Base-by-base conservation (phyloP, 768 basidiomycete genomes). In the Boletus rubescentipes region DNA sequence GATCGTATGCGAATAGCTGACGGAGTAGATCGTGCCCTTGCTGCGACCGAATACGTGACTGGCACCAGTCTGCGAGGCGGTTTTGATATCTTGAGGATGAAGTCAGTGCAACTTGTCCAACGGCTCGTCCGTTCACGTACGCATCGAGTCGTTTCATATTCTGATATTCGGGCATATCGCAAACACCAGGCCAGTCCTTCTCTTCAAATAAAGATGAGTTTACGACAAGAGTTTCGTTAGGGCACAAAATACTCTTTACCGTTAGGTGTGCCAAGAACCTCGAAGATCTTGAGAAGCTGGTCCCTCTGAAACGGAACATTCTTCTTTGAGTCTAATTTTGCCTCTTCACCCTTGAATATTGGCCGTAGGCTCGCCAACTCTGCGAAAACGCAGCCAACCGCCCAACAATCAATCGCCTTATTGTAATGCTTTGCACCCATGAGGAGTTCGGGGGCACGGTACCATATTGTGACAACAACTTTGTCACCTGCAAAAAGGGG, bases 401-500 rank as follows among this genome's bases (percentile, higher is more conserved):
- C 95, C 97, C 97, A 99, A 49, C 93, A 86, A 67, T 99, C 94
- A 37, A 98, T 86, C 5, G 95, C 91, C 61, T 92, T 93, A 60
- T 97, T 96, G 70, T 99, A 99, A 71, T 99, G 97, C 58, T 94
- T 93, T 1, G 96, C 93, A 26, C 97, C 96, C 74, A 99, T 80
- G 10, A 99, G 80, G 3, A 99, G 83, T 67, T 99, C 97, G 0
- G 97, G 97, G 8, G 93, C 93, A 48, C 97, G 90, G 68, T 99
- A 99, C 97, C 97, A 98, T 65, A 99, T 98, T 0, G 97, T 99
- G 12, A 99, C 97, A 34, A 98, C 97, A 26, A 99, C 95, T 65
- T 98, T 98, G 73, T 99, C 97, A 15, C 95, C 95, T 0, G 86
- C 85, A 67, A 91, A 93, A 2, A 99, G 77, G 2, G 90, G 87